Evolutionary conservation across 208 protist genomes (phyloP), one percentile per base, ranked within the genome.

Genomic region (Leishmania martiniquensis): DNA sequence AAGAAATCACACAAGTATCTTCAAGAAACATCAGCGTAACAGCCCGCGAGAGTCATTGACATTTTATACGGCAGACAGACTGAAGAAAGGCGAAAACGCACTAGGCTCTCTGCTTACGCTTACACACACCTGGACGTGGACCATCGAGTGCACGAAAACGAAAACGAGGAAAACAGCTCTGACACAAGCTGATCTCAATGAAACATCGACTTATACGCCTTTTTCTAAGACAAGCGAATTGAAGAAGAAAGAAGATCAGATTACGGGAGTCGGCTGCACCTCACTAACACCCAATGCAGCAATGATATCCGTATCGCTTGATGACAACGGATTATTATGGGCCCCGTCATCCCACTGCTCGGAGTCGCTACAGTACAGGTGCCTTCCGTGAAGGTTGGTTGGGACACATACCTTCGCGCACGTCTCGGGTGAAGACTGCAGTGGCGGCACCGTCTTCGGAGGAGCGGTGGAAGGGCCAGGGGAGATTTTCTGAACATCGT

Each of bases 261-360:
- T 60, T 55, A 75, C 37, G 29, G 55, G 42, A 25, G 63, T 42
- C 20, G 59, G 17, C 34, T 29, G 47, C 4, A 20, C 65, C 7
- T 29, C 51, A 29, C 42, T 84, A 17, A 59, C 70, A 9, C 67
- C 39, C 29, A 59, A 57, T 37, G 72, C 68, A 34, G 72, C 12
- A 34, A 76, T 49, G 37, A 73, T 77, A 47, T 84, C 80, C 10
- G 29, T 72, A 59, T 84, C 80, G 42, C 80, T 84, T 0, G 73
- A 84, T 37, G 80, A 84, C 49, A 84, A 17, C 47, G 34, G 70
- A 60, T 77, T 52, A 39, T 84, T 57, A n/a, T 39, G 55, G 10
- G 1, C 39, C 7, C 37, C 55, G 42, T 55, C 73, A 22, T 76
- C 80, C 80, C 75, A 84, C 17, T 59, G 37, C 47, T 57, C 75